Base-by-base conservation (phyloP, 768 basidiomycete genomes). In the Pleurotus giganteus region DNA sequence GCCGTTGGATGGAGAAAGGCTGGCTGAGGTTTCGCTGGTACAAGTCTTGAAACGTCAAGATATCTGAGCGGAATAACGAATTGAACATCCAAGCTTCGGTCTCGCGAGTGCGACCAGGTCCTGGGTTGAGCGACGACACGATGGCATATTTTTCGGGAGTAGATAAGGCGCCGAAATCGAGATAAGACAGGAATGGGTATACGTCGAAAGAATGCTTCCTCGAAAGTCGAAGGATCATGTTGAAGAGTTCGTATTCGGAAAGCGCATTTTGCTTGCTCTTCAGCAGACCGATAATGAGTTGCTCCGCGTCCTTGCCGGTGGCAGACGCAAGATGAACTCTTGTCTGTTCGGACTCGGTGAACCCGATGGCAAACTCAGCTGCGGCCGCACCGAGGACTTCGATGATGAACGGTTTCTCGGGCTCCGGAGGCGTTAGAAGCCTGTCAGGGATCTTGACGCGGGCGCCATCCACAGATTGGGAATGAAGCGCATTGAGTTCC, bases 401-500 rank as follows among this genome's bases (percentile, higher is more conserved):
- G 6, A 86, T 66, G 39, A 87, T 75, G 60, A 77, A 86, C 2
- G 72, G 69, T 4, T 71, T 71, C 1, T 65, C 61, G 3, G 74
- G 72, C 24, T 73, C 71, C 1, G 83, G 83, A 2, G 82, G 80
- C 12, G 67, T 78, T n/a, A 67, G 64, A 21, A 87, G 67, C 43
- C 79, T 72, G 32, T 81, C 83, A 0, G 81, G 85, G 49, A 83
- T 84, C 62, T 71, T 81, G 47, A 87, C 77, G 9, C 74, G 73
- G 0, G 80, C 85, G 0, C 86, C 86, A 58, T 88, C 86, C 1
- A 87, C 86, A 2, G 80, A 83, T 52, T 85, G 83, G 2, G 86
- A 88, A 59, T 88, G 84, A 7, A 88, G 67, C 0, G 85, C 86
- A 57, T 87, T 88, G 23, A 88, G 71, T 61, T 88, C 85, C 60